Evolutionary conservation across 139 green algal genomes (phyloP).

Genomic region (Desmodesmus armatus): DNA sequence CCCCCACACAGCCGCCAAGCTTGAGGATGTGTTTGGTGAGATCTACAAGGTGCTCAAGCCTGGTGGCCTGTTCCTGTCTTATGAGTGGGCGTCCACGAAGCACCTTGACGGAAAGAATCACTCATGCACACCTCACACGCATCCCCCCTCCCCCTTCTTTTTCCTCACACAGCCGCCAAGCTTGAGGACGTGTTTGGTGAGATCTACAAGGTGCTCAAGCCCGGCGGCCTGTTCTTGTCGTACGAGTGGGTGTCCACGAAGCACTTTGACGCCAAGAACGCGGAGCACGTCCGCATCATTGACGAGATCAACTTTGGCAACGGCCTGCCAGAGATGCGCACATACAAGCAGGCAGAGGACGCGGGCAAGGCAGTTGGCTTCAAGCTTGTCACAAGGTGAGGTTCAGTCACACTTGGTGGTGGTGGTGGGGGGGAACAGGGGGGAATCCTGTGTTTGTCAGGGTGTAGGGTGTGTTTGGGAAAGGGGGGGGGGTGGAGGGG

Average conservation of each 20-base stretch:
- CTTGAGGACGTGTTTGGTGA: constrained; percentile 91
- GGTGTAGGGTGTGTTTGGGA: too few species aligned
- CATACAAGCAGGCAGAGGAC: constrained; percentile 84
- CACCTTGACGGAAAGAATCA: constrained; percentile 89
- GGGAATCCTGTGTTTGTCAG: too few species aligned
- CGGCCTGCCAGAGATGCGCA: constrained; percentile 95
- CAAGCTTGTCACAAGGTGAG: constrained; percentile 39
- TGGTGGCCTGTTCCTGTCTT: constrained; percentile 87
- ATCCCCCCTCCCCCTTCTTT: neutral
- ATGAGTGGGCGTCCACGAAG: constrained; percentile 97
- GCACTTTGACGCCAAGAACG: constrained; percentile 87
- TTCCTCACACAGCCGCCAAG: constrained; percentile 54
- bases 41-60: constrained; percentile 96
- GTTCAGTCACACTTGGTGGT: too few species aligned
- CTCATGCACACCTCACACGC: neutral
- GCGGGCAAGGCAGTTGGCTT: constrained; percentile 57
- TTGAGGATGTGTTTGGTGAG: constrained; percentile 92
- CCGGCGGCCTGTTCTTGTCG: constrained; percentile 86
- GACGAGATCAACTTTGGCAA: constrained; percentile 99
- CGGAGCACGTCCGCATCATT: constrained; percentile 89
- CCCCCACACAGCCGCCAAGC: constrained; percentile 60
- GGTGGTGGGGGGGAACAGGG: too few species aligned
- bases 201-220: constrained; percentile 95
- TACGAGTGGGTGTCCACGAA: constrained; percentile 98
- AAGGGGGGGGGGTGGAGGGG: too few species aligned